Base-by-base conservation (phyloP, 2,329 filamentous ascomycete genomes). In the Xylariaceae sp. region DNA sequence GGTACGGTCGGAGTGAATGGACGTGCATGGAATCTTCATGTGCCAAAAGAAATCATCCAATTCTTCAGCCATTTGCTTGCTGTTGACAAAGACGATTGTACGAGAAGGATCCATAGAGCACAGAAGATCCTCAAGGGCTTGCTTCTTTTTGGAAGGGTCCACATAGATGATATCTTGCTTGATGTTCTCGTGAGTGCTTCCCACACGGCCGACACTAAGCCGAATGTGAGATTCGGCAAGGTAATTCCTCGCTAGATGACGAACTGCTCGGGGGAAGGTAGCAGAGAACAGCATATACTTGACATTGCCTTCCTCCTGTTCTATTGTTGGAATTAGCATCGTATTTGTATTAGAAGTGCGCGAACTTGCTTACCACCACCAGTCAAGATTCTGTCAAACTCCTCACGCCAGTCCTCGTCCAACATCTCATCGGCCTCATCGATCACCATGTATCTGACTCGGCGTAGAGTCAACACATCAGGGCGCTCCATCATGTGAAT, bases 371-470 rank as follows among this genome's bases (percentile, higher is more conserved):
- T 82, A 93, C 92, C 91, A 68, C 89, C 89, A 59, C 91, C 92
- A 48, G 81, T 80, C 73, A 98, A 86, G 56, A 98, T 89, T 67
- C 85, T 86, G 43, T 81, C 80, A 57, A 98, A 81, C 3, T 93
- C 86, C 0, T 86, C 81, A 40, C 88, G 82, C 91, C 95, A 98
- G 66, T 93, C 90, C 1, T 79, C 70, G 0, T 88, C 80, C 0
- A 99, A 82, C 81, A 99, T 88, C 77, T 99, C 93, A 69, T 99
- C 95, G 0, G 95, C 95, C 71, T 99, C 95, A 57, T 98, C 95
- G 60, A 99, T 87, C 62, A 98, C 84, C 62, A 85, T 85, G 75
- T 87, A 95, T 74, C 88, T 88, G 58, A 97, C 81, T 41, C 93
- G 90, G 20, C 81, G 81, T 49, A 97, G 79, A 0, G 87, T 89